Evolutionary conservation across 305 asterid genomes (phyloP).

Genomic region (Solanum chacoense): DNA sequence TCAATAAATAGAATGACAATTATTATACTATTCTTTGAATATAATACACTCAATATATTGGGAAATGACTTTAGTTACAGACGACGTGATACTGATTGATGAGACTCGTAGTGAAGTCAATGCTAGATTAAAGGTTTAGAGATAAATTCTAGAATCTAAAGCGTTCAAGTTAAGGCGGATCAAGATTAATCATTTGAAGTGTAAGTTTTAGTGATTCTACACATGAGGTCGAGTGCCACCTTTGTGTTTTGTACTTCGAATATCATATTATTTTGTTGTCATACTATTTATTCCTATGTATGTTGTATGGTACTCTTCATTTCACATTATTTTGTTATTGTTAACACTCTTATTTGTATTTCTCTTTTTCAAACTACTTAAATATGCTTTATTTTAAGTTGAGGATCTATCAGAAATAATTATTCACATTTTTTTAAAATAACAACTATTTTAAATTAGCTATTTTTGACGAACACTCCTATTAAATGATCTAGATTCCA

Average conservation of each 20-base stretch:
- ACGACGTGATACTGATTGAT: background rate
- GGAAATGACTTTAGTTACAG: background rate
- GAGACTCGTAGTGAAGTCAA: background rate
- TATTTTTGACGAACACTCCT: background rate
- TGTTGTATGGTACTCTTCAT: background rate
- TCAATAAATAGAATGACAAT: background rate
- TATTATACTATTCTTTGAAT: background rate
- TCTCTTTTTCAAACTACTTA: no score
- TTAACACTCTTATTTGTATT: background rate
- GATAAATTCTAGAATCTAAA: background rate
- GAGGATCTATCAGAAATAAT: no score
- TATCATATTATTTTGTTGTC: background rate
- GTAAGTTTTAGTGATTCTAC: background rate
- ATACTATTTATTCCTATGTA: no score
- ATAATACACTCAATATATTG: background rate
- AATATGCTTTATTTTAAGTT: background rate
- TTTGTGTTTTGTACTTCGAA: background rate
- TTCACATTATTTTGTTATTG: no score
- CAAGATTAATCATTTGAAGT: background rate
- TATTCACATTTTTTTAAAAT: no score
- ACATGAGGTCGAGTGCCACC: background rate
- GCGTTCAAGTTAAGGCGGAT: background rate
- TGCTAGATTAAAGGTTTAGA: background rate
- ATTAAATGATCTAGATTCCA: background rate
- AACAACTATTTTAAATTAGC: no score